Percentiles rank a stretch among this genome's conserved stretches.
Conservation (phyloP, 2,329 filamentous ascomycete genomes). For the Thelonectria rubi region DNA sequence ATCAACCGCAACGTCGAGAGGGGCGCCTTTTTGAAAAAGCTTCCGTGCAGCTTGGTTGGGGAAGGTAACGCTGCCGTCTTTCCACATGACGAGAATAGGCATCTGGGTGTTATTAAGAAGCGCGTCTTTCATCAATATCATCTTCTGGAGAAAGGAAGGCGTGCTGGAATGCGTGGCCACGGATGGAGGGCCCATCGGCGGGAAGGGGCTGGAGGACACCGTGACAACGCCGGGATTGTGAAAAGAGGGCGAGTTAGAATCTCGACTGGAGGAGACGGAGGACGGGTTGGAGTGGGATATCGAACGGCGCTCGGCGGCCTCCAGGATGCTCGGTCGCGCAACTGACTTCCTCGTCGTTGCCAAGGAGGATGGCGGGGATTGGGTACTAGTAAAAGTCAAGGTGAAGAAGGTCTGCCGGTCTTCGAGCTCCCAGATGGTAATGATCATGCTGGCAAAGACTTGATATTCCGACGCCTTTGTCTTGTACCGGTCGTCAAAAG, state of each 20-base stretch:
- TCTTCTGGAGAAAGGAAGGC: constrained; percentile 76
- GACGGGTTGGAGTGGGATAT: constrained; percentile 56
- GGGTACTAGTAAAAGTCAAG: constrained; percentile 75
- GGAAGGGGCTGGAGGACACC: constrained; percentile 68
- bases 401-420: constrained; percentile 76
- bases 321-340: constrained; percentile 52
- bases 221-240: constrained; percentile 62
- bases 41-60: constrained; percentile 72
- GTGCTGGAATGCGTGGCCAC: constrained; percentile 62
- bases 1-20: constrained; percentile 53
- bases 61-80: constrained; percentile 77
- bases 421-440: constrained; percentile 77
- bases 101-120: constrained; percentile 78
- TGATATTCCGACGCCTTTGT: constrained; percentile 51
- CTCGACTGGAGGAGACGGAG: constrained; percentile 58
- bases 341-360: constrained; percentile 49
- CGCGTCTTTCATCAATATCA: constrained; percentile 79
- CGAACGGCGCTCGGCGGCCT: constrained; percentile 57
- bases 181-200: constrained; percentile 72
- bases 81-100: constrained; percentile 83
- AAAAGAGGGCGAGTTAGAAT: constrained; percentile 57
- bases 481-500: constrained; percentile 46
- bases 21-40: constrained; percentile 57
- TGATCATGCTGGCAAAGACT: constrained; percentile 76
- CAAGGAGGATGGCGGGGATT: constrained; percentile 49